phyloP scores from a whole-genome alignment of 331 rosid species.

The Rosa hybrid region DNA sequence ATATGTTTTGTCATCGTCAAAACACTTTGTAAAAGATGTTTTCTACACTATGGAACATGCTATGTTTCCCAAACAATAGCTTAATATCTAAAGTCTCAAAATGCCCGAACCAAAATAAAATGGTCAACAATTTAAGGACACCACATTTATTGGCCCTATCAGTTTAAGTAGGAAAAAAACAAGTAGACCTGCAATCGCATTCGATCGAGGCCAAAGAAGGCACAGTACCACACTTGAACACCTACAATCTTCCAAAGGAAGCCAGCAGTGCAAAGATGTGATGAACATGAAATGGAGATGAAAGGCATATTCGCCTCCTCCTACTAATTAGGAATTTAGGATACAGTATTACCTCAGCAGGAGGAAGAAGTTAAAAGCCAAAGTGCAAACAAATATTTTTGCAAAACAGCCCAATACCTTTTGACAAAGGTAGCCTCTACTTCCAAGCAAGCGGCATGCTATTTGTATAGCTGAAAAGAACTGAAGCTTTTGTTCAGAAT shows the following conservation, averaged over 20 bases:
- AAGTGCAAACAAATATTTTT: background rate
- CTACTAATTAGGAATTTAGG: background rate
- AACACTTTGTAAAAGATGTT: background rate
- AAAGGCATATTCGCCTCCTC: background rate
- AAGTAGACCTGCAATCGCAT: conserved; percentile 68
- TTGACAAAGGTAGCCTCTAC: conserved; percentile 89
- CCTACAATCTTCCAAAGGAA: conserved; percentile 76
- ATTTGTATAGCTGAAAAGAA: conserved; percentile 87
- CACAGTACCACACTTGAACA: conserved; percentile 56
- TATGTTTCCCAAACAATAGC: background rate
- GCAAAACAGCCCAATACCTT: conserved; percentile 49
- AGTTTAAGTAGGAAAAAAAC: background rate
- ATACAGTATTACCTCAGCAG: too few relatives aligned
- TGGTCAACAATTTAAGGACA: conserved; percentile 16
- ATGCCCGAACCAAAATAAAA: background rate
- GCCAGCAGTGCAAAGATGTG: conserved; percentile 69
- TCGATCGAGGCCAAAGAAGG: conserved; percentile 59
- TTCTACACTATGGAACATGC: background rate
- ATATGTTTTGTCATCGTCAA: background rate
- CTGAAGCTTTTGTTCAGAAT: conserved; percentile 76
- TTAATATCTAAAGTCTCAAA: background rate
- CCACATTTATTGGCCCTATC: conserved; percentile 4
- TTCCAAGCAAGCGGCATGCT: conserved; percentile 93
- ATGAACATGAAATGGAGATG: background rate
- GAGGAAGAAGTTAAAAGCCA: too few relatives aligned